These are phyloP conservation scores for Gossypium gossypioides DNA, from an alignment of 441 rosid genomes.

Conservation along the genomic window DNA sequence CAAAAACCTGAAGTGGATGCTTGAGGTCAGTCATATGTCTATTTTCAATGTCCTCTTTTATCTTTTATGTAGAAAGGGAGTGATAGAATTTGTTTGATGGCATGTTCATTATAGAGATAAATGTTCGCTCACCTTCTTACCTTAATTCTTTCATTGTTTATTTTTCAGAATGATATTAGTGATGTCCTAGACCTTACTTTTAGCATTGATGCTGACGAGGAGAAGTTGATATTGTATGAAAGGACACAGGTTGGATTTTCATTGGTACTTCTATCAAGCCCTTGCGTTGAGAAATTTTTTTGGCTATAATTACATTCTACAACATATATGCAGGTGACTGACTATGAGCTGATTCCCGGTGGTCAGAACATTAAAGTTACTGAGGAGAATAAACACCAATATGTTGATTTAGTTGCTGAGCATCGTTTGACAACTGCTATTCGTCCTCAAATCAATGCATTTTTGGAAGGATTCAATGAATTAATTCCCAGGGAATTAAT, in stretches of 20 bases:
- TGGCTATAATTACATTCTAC: neutral
- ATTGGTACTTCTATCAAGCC: neutral
- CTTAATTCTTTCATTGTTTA: constrained; percentile 9
- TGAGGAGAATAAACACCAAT: constrained; percentile 84
- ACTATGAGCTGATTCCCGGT: constrained; percentile 79
- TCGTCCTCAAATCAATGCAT: constrained; percentile 89
- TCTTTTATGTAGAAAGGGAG: neutral
- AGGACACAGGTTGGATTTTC: constrained; percentile 46
- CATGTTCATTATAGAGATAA: neutral
- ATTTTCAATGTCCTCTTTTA: neutral
- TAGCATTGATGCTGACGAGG: constrained; percentile 96
- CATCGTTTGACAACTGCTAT: constrained; percentile 93
- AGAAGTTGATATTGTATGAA: constrained; percentile 75
- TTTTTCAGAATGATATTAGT: constrained; percentile 61
- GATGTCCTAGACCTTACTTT: constrained; percentile 78
- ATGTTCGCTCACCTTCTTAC: neutral
- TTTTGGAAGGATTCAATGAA: constrained; percentile 77
- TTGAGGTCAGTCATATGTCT: constrained; percentile 47
- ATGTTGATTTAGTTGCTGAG: constrained; percentile 79
- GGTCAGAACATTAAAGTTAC: constrained; percentile 83
- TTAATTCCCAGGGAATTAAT: constrained; percentile 68
- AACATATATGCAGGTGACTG: constrained; percentile 57
- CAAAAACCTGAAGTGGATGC: constrained; percentile 87
- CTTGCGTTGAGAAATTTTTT: neutral
- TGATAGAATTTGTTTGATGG: neutral